Evolutionary conservation across 305 asterid genomes (phyloP).

Genomic region (Solanum hybrid): DNA sequence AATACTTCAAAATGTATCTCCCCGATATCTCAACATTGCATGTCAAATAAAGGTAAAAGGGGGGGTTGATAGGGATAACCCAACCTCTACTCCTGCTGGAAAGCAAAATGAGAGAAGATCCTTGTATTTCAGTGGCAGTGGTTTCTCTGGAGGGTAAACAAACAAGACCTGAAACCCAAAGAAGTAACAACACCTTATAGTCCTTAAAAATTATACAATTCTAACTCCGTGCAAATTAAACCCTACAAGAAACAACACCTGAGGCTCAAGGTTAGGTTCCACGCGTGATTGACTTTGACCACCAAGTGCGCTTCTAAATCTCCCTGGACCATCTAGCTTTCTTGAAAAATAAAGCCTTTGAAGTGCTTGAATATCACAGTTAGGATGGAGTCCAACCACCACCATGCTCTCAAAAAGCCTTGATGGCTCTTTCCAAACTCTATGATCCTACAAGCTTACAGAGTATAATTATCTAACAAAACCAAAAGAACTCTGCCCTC

Average conservation of each 20-base stretch:
- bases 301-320: conserved; percentile 64
- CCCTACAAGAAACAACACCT: conserved; percentile 37
- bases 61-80: conserved; percentile 12
- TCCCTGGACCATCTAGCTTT: conserved; percentile 79
- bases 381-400: conserved; percentile 93
- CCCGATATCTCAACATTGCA: neutral
- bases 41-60: neutral
- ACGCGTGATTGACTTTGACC: conserved; percentile 79
- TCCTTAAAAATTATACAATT: neutral
- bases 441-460: conserved; percentile 71
- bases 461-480: conserved; percentile 27
- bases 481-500: conserved; percentile 1
- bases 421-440: conserved; percentile 85
- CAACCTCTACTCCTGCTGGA: conserved; percentile 95
- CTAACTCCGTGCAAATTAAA: neutral
- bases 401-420: conserved; percentile 93
- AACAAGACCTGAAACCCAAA: conserved; percentile 72
- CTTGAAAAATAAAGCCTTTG: conserved; percentile 75
- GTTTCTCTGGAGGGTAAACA: conserved; percentile 98
- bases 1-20: neutral
- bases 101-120: conserved; percentile 98
- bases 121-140: conserved; percentile 85
- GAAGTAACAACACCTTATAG: neutral
- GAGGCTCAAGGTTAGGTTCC: conserved; percentile 97
- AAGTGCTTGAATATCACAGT: conserved; percentile 82